These are phyloP conservation scores for Coemansia sp. DNA, from an alignment of 192 early-diverging fungal species.

Conservation along the genomic window DNA sequence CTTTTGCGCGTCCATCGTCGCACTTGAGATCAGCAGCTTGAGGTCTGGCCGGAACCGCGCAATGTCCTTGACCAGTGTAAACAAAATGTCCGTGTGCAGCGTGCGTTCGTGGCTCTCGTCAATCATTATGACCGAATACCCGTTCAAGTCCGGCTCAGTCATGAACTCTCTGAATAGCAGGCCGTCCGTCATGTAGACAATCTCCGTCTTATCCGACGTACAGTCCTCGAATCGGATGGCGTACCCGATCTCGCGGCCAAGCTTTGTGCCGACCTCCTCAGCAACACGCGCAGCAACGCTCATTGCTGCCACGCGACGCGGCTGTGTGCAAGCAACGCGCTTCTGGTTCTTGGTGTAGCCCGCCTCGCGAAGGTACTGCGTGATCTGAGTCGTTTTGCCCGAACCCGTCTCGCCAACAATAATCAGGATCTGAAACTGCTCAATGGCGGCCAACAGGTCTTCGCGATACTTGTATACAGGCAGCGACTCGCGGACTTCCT, in stretches of 20 bases:
- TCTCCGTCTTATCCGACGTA: slow-evolving; percentile 89
- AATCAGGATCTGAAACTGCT: slow-evolving; percentile 86
- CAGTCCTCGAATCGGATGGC: slow-evolving; percentile 99
- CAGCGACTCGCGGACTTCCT: slow-evolving; percentile 69
- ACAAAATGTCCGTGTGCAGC: slow-evolving; percentile 93
- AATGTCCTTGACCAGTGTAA: slow-evolving; percentile 97
- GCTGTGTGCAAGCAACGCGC: slow-evolving; percentile 97
- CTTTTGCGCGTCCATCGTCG: slow-evolving; percentile 97
- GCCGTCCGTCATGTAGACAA: slow-evolving; percentile 99
- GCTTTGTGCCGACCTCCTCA: slow-evolving; percentile 93
- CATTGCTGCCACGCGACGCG: slow-evolving; percentile 98
- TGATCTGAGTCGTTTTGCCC: slow-evolving; percentile 98
- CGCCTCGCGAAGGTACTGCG: slow-evolving; percentile 95
- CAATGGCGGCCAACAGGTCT: slow-evolving; percentile 81
- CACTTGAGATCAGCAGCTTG: slow-evolving; percentile 94
- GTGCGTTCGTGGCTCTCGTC: slow-evolving; percentile 99
- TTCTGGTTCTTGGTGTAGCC: slow-evolving; percentile 89
- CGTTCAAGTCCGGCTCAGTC: slow-evolving; percentile 91
- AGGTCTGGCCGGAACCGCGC: slow-evolving; percentile 91
- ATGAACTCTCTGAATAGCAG: slow-evolving; percentile 97
- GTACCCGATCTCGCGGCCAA: slow-evolving; percentile 95
- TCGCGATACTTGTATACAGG: slow-evolving; percentile 89
- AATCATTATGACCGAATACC: slow-evolving; percentile 94
- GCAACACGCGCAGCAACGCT: slow-evolving; percentile 96
- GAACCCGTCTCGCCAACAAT: slow-evolving; percentile 98